phyloP scores from a whole-genome alignment of 352 stramenopile genomes.

The Pythium scleroteichum region DNA sequence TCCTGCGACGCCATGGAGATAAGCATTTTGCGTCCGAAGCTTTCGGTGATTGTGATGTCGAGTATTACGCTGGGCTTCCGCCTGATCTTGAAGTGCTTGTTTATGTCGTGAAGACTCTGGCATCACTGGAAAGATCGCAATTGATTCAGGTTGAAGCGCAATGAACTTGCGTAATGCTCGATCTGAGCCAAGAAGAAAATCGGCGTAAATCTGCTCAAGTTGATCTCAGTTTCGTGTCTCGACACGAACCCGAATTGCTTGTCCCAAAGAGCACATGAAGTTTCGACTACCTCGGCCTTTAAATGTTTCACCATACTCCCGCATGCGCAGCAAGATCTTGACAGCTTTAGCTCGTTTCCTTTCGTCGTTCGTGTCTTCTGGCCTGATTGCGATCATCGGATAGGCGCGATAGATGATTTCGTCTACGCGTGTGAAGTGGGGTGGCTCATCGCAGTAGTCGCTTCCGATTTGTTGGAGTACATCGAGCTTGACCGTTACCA shows the following conservation, averaged over 20 bases:
- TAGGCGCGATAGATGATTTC: conserved; percentile 5
- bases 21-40: no score
- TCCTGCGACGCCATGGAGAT: no score
- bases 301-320: neutral
- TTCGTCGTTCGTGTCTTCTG: neutral
- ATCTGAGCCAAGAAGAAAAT: conserved; percentile 4
- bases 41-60: no score
- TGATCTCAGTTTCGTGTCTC: conserved; percentile 7
- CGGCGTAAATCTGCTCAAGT: conserved; percentile 4
- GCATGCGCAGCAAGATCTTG: neutral
- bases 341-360: neutral
- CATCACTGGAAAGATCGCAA: conserved; percentile 4
- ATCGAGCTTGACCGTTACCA: conserved; percentile 3
- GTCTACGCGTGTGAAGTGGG: conserved; percentile 7
- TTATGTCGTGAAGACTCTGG: no score
- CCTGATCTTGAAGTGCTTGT: no score
- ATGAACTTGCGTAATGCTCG: conserved; percentile 3
- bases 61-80: no score
- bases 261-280: neutral
- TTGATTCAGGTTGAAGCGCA: conserved; percentile 9
- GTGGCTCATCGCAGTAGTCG: conserved; percentile 1
- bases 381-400: conserved; percentile 3
- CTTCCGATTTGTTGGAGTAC: conserved; percentile 1
- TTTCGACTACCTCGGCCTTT: neutral
- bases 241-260: neutral